Base-by-base conservation (phyloP, 2,329 filamentous ascomycete genomes). In the Aspergillus nomiae region DNA sequence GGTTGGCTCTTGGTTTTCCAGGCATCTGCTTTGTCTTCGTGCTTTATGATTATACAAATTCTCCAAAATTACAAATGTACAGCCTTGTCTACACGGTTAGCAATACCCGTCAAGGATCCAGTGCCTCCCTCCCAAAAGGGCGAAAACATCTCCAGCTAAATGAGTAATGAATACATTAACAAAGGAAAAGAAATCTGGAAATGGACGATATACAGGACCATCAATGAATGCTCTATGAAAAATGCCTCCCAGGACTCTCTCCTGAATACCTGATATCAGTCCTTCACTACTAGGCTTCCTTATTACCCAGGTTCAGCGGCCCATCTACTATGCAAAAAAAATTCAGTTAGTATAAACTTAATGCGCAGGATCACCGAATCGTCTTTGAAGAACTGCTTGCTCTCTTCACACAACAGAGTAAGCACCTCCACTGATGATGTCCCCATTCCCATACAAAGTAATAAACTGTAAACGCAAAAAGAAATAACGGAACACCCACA, bases 171-270 rank as follows among this genome's bases (percentile, higher is more conserved):
- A 68, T 61, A 61, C 38, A 60, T 50, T 45, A 54, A 62, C 61
- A 59, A 59, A 64, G 38, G 58, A 58, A 66, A 64, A 64, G 19
- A 56, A 46, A 57, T 36, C 46, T 61, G 58, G 59, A 59, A 61
- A 65, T 60, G 51, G 64, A 69, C 63, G 63, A 70, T 69, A 63
- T 69, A 69, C 69, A 71, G 58, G 66, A 67, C 57, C 58, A 63
- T 65, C 62, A 68, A 38, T 26, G n/a, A 28, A 67, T 69, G 61
- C 63, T 67, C 67, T 70, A 66, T 70, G 68, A 69, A 64, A 64
- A 55, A 46, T 46, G 10, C 48, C 62, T 54, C 61, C 65, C 56
- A 41, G 34, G 41, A 46, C 59, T 62, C 41, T 56, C 46, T 56
- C 48, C 58, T 46, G 43, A 56, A 46, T 36, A 46, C 28, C 50